These are phyloP conservation scores for Phytophthora meadii DNA, from an alignment of 352 stramenopile species.

Conservation along the genomic window DNA sequence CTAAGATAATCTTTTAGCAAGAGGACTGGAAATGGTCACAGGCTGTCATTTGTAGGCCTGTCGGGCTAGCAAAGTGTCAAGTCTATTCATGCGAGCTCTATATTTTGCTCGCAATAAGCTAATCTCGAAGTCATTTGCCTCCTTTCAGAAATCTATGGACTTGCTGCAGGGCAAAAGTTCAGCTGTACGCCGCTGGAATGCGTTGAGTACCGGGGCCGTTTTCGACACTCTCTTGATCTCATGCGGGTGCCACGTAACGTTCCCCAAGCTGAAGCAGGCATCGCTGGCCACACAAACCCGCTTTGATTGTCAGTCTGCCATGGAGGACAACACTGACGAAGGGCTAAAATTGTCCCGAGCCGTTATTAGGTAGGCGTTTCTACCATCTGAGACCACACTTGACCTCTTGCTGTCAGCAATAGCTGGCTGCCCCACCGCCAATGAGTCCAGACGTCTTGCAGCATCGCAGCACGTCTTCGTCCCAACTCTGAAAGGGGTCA, in stretches of 20 bases:
- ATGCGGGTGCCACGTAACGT: constrained; percentile 18
- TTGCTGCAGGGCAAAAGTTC: constrained; percentile 4
- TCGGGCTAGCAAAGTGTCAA: no score
- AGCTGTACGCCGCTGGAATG: constrained; percentile 10
- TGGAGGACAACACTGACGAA: not conserved
- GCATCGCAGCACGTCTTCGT: constrained; percentile 27
- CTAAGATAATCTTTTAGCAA: no score
- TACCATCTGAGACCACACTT: constrained; percentile 15
- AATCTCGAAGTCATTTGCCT: not conserved
- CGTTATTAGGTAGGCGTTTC: constrained; percentile 15
- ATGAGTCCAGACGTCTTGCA: constrained; percentile 30
- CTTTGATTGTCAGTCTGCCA: constrained; percentile 1
- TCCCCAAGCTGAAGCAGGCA: constrained; percentile 15
- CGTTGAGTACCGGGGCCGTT: constrained; percentile 9
- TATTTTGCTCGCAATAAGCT: no score
- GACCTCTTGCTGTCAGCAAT: not conserved
- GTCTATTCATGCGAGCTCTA: no score
- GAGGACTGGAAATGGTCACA: no score
- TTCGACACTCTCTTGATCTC: constrained; percentile 13
- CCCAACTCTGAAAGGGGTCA: constrained; percentile 15
- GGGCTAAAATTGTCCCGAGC: constrained; percentile 13
- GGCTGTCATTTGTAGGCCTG: no score
- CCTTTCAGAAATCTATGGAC: constrained; percentile 9
- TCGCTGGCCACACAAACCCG: not conserved
- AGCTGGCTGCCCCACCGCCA: constrained; percentile 6